These are phyloP conservation scores for Aspergillus niger DNA, from an alignment of 2,329 filamentous ascomycete genomes.

Conservation along the genomic window DNA sequence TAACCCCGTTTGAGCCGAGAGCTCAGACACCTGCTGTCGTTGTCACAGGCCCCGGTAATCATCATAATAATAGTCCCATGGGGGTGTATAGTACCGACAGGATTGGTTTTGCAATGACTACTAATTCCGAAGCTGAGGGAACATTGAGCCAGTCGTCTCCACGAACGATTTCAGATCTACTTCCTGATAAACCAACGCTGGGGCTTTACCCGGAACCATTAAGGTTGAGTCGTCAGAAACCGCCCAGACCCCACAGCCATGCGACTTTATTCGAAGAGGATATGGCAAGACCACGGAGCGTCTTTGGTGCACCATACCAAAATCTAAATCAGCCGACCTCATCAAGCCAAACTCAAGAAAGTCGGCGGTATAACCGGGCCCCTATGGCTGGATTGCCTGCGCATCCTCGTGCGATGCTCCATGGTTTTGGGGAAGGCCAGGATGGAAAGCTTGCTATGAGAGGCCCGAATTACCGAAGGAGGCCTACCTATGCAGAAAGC, in stretches of 20 bases:
- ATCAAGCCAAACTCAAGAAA: constrained; percentile 6
- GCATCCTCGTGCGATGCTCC: constrained; percentile 39
- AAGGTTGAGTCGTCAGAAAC: constrained; percentile 30
- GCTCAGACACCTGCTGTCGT: constrained; percentile 24
- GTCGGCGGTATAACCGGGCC: constrained; percentile 11
- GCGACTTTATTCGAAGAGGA: constrained; percentile 45
- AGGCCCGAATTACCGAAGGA: constrained; percentile 15
- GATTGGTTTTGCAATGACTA: constrained; percentile 35
- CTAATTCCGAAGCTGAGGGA: constrained; percentile 28
- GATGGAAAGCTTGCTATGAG: constrained; percentile 16
- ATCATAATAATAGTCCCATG: constrained; percentile 6
- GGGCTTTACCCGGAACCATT: constrained; percentile 43
- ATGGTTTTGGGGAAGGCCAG: constrained; percentile 26
- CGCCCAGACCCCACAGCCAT: constrained; percentile 30
- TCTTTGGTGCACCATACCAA: constrained; percentile 19
- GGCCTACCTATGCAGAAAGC: constrained; percentile 14
- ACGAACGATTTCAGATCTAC: constrained; percentile 40
- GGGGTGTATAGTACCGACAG: constrained; percentile 23
- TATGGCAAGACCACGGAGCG: constrained; percentile 21
- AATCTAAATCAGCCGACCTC: constrained; percentile 6
- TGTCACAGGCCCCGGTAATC: constrained; percentile 19
- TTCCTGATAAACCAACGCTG: constrained; percentile 38
- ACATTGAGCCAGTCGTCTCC: constrained; percentile 40
- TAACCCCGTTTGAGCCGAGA: constrained; percentile 20
- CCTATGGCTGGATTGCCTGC: constrained; percentile 34